phyloP scores from a whole-genome alignment of 345 rosid species.

The Hibiscus mutabilis region DNA sequence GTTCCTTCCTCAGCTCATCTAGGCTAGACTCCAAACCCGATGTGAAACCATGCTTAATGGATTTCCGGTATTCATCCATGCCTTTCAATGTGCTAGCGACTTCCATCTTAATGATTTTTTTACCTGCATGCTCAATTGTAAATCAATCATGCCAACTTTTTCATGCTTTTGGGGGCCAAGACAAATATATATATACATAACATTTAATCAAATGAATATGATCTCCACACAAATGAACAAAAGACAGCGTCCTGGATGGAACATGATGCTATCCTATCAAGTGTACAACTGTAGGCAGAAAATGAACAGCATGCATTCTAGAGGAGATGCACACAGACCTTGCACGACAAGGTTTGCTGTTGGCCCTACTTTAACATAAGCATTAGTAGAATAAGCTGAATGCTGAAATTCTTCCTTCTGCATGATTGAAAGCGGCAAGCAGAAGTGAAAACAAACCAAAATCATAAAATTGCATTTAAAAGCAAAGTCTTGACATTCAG shows the following conservation, averaged over 20 bases:
- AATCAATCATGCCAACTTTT: neutral
- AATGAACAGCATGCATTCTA: neutral
- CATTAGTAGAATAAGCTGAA: conserved; percentile 90
- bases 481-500: conserved; percentile 5
- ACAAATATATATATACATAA: too few relatives aligned
- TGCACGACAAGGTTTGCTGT: conserved; percentile 63
- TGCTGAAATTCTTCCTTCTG: conserved; percentile 95
- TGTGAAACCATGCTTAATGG: conserved; percentile 33
- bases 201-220: neutral
- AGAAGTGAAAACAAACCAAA: neutral
- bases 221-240: neutral
- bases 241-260: neutral
- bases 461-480: neutral
- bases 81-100: conserved; percentile 38
- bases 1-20: conserved; percentile 71
- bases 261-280: neutral
- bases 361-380: conserved; percentile 79
- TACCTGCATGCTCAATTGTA: conserved; percentile 33
- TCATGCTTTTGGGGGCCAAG: neutral
- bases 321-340: conserved; percentile 33
- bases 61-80: conserved; percentile 24
- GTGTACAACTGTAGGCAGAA: neutral
- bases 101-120: conserved; percentile 59
- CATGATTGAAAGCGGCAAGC: conserved; percentile 2
- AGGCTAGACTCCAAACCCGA: conserved; percentile 64